Evolutionary conservation across 768 basidiomycete species (phyloP), one percentile per base, ranked within the genome.

Genomic region (Boletus rufocinnamomeus): DNA sequence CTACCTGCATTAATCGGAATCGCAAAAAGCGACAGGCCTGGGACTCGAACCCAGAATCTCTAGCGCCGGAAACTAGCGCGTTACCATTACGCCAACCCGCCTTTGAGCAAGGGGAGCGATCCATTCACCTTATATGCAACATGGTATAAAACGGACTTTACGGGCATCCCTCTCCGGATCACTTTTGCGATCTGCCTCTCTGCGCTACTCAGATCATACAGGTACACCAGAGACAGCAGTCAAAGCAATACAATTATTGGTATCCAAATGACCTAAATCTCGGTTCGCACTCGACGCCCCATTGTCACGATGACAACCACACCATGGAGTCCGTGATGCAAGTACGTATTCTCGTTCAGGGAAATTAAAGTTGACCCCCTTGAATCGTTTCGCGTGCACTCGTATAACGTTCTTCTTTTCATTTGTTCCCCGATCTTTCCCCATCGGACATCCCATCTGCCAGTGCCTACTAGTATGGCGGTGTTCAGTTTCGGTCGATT

Each of bases 21-120:
- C 5, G 11, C 11, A 71, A 73, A 75, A 75, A 68, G 54, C 78
- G 82, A 83, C 80, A 76, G 77, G 80, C 82, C 80, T 77, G 82
- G 79, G 82, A 81, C 75, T 83, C 82, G 82, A 82, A 82, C 82
- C 79, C 82, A 77, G 79, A 82, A 79, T 77, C 81, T 81, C 79
- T 79, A 82, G 81, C 81, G 75, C 79, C 81, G 81, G 82, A 82
- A 82, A 82, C 82, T 82, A 78, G 78, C 81, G 80, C 81, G 82
- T 81, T 82, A 79, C 82, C 82, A 82, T 82, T 82, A 80, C 81
- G 82, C 81, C 80, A 82, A 80, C 77, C 79, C 80, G 80, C 79
- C 80, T 23, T 49, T 9, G 2, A 4, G 3, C 23, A 13, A 30
- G 2, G 25, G 2, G 25, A 1, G 4, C 1, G 7, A 30, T 10